Evolutionary conservation across 345 rosid genomes (phyloP).

Genomic region (Ceriops tagal): DNA sequence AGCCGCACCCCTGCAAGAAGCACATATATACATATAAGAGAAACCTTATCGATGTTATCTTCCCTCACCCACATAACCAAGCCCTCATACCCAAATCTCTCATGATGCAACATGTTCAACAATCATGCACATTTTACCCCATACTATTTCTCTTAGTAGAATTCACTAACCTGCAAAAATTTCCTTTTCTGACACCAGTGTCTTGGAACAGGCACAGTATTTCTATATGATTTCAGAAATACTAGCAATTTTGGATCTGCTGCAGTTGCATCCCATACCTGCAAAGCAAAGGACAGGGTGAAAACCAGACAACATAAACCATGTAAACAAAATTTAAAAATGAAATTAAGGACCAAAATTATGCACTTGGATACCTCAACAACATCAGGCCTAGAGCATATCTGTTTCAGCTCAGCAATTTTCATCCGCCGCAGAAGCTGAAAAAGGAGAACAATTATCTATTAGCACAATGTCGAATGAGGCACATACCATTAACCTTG

Average conservation of each 20-base stretch:
- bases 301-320: neutral
- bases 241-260: conserved; percentile 97
- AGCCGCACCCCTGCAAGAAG: conserved; percentile 98
- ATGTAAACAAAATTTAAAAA: neutral
- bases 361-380: conserved; percentile 62
- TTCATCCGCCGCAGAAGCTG: conserved; percentile 96
- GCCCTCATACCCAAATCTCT: conserved; percentile 43
- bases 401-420: conserved; percentile 88
- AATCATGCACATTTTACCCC: conserved; percentile 38
- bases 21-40: conserved; percentile 98
- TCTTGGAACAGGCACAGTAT: conserved; percentile 97
- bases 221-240: conserved; percentile 84
- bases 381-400: conserved; percentile 95
- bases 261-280: conserved; percentile 99
- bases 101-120: conserved; percentile 40
- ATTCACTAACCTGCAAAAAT: conserved; percentile 86
- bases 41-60: conserved; percentile 69
- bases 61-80: conserved; percentile 52
- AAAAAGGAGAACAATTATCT: conserved; percentile 3
- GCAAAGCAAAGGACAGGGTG: conserved; percentile 12
- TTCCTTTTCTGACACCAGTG: conserved; percentile 99
- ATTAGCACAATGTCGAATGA: conserved; percentile 7
- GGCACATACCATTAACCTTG: neutral
- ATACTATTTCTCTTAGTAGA: conserved; percentile 14
- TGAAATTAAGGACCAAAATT: neutral